These are phyloP conservation scores for Fusarium piperis DNA, from an alignment of 2,329 filamentous ascomycete species.

Conservation along the genomic window DNA sequence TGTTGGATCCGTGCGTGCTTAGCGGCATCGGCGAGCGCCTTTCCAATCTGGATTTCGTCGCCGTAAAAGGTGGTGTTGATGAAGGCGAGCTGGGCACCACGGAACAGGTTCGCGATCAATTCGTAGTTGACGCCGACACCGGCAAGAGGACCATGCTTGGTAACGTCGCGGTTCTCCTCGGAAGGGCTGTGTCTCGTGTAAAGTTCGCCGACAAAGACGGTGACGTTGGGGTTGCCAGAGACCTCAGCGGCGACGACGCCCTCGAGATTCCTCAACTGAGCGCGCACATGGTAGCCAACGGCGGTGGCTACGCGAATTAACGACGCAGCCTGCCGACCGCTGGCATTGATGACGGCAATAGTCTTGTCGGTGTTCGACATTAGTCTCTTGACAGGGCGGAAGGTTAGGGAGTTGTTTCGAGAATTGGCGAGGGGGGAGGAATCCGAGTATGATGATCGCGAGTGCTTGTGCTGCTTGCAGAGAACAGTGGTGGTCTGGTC, in stretches of 20 bases:
- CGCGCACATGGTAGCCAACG: conserved; percentile 91
- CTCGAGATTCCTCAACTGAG: conserved; percentile 87
- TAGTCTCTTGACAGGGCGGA: conserved; percentile 67
- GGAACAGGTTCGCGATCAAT: conserved; percentile 82
- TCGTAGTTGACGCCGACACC: conserved; percentile 75
- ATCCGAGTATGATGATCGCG: conserved; percentile 69
- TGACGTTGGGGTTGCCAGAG: conserved; percentile 79
- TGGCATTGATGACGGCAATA: conserved; percentile 94
- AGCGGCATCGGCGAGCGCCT: conserved; percentile 87
- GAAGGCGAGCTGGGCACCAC: conserved; percentile 87
- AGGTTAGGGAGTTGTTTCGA: conserved; percentile 69
- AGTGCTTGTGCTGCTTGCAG: conserved; percentile 66
- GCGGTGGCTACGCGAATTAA: conserved; percentile 94
- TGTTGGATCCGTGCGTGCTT: conserved; percentile 86
- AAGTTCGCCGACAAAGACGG: conserved; percentile 71
- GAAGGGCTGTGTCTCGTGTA: conserved; percentile 65
- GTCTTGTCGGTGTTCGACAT: conserved; percentile 75
- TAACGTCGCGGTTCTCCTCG: conserved; percentile 69
- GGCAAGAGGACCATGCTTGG: conserved; percentile 70
- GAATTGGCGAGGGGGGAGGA: conserved; percentile 64
- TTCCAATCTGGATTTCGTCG: conserved; percentile 90
- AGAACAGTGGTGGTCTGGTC: conserved; percentile 48
- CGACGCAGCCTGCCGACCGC: conserved; percentile 93
- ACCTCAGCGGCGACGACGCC: conserved; percentile 91
- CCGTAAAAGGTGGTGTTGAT: conserved; percentile 99